These are phyloP conservation scores for Xylariaceae sp. DNA, from an alignment of 2,329 filamentous ascomycete genomes.

Conservation along the genomic window DNA sequence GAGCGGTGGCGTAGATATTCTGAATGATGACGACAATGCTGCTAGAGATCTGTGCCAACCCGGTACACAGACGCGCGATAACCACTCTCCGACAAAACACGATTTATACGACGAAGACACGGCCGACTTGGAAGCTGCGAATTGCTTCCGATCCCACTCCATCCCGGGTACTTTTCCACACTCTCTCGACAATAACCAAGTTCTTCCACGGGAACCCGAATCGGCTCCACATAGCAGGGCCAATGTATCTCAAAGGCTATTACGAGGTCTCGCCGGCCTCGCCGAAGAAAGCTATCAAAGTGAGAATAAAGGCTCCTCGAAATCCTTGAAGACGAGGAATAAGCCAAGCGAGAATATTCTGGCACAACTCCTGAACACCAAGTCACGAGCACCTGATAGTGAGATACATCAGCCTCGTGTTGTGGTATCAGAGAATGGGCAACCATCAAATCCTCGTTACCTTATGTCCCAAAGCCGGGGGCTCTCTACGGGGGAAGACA, in stretches of 20 bases:
- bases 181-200: constrained; percentile 2
- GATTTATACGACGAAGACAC: background rate
- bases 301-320: background rate
- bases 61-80: background rate
- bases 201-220: constrained; percentile 1
- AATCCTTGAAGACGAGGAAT: background rate
- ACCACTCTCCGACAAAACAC: background rate
- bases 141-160: background rate
- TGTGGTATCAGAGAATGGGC: background rate
- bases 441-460: constrained; percentile 22
- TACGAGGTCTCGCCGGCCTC: constrained; percentile 21
- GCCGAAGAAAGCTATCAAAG: constrained; percentile 24
- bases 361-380: constrained; percentile 22
- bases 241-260: constrained; percentile 4
- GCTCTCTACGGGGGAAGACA: constrained; percentile 36
- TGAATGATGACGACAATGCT: background rate
- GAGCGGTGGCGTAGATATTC: background rate
- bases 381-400: constrained; percentile 15
- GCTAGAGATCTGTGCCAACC: background rate
- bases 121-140: background rate
- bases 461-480: constrained; percentile 36
- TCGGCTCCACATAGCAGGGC: background rate
- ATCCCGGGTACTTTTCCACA: background rate
- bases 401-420: background rate
- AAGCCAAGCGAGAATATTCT: constrained; percentile 15